A percentile compares a stretch with the other conserved stretches of the same genome.
These are phyloP conservation scores for Mortierella polycephala DNA, from an alignment of 371 early-diverging fungal genomes.

Conservation along the genomic window DNA sequence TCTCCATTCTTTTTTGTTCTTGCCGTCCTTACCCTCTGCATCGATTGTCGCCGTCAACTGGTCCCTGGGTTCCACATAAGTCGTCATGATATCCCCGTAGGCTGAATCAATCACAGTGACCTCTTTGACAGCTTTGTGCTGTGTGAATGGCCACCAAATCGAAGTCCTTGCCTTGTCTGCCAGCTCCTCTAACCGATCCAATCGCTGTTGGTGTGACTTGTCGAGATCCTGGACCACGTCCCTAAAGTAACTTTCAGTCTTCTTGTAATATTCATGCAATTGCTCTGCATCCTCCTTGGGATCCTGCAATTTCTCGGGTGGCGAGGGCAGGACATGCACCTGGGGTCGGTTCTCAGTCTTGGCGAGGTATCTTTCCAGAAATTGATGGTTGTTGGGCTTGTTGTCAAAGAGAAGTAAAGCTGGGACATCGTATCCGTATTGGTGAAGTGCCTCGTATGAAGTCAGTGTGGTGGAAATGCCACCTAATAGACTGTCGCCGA, in stretches of 20 bases:
- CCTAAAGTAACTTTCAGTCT: conserved; percentile 59
- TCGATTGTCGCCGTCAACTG: neutral
- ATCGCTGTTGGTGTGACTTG: conserved; percentile 59
- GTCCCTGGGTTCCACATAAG: conserved; percentile 53
- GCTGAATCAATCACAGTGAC: conserved; percentile 86
- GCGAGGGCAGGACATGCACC: conserved; percentile 62
- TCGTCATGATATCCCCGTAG: conserved; percentile 71
- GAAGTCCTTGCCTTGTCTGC: conserved; percentile 62
- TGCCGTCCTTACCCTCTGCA: neutral
- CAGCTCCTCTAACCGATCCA: conserved; percentile 71
- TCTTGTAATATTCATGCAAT: conserved; percentile 68
- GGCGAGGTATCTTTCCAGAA: conserved; percentile 55
- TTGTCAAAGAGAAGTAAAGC: conserved; percentile 71
- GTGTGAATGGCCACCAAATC: conserved; percentile 92
- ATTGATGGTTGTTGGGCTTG: conserved; percentile 70
- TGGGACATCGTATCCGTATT: conserved; percentile 82
- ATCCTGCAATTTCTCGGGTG: conserved; percentile 60
- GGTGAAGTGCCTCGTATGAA: conserved; percentile 74
- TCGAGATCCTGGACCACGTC: conserved; percentile 65
- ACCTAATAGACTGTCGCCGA: conserved; percentile 82
- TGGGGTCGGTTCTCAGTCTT: conserved; percentile 40
- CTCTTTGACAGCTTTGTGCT: conserved; percentile 72
- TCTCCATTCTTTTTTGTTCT: conserved; percentile 18
- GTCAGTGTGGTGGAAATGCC: conserved; percentile 86
- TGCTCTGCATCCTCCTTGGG: conserved; percentile 61